These are phyloP conservation scores for Penicillium canescens DNA, from an alignment of 495 filamentous ascomycete genomes.

Conservation along the genomic window DNA sequence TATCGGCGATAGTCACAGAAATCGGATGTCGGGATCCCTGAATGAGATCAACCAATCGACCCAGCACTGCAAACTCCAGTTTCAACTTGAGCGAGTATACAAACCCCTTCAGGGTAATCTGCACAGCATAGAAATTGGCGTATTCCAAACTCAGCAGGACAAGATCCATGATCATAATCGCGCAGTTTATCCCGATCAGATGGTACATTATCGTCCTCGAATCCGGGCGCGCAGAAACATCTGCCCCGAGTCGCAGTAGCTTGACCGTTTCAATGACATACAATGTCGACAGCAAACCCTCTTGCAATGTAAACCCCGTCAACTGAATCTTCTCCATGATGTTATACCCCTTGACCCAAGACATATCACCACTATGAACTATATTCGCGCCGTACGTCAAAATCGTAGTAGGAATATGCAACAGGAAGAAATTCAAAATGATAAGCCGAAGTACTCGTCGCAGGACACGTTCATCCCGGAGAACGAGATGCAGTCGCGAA, in stretches of 20 bases:
- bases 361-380: constrained; percentile 20
- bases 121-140: constrained; percentile 50
- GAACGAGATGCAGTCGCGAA: constrained; percentile 50
- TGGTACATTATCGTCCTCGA: constrained; percentile 53
- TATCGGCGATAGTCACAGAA: constrained; percentile 28
- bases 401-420: constrained; percentile 52
- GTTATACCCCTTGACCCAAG: constrained; percentile 48
- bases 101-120: constrained; percentile 57
- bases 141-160: constrained; percentile 51
- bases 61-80: constrained; percentile 61
- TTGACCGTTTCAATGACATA: constrained; percentile 57
- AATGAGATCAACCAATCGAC: constrained; percentile 47
- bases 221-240: constrained; percentile 23
- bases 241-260: constrained; percentile 49
- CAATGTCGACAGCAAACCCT: constrained; percentile 55
- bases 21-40: constrained; percentile 32
- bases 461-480: constrained; percentile 45
- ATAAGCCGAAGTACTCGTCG: constrained; percentile 44
- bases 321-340: constrained; percentile 59
- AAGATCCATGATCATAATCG: constrained; percentile 54
- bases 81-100: constrained; percentile 67
- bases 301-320: constrained; percentile 57
- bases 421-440: constrained; percentile 41
- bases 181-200: constrained; percentile 54
- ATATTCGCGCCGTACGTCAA: constrained; percentile 51